These are phyloP conservation scores for Novymonas esmeraldas DNA, from an alignment of 208 protist species.

Conservation along the genomic window DNA sequence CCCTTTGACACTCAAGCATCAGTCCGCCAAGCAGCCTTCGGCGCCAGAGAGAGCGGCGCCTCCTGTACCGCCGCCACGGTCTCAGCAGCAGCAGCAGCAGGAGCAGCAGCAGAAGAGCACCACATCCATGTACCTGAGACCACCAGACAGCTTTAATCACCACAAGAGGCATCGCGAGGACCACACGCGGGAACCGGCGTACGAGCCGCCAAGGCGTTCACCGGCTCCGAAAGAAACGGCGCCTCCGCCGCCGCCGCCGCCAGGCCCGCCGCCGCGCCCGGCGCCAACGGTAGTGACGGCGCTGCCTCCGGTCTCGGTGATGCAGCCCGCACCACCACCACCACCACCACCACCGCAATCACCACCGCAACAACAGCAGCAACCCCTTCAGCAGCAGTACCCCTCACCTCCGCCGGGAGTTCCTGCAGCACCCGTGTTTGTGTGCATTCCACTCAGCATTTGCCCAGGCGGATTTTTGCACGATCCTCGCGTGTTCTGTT, in stretches of 20 bases:
- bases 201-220: too few relatives aligned
- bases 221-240: too few relatives aligned
- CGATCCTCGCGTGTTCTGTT: constrained; percentile 68
- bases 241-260: too few relatives aligned
- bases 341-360: neutral
- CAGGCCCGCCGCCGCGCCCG: too few relatives aligned
- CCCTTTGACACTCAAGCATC: constrained; percentile 2
- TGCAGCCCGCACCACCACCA: neutral
- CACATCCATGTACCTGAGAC: too few relatives aligned
- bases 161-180: too few relatives aligned
- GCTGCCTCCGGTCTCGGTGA: neutral
- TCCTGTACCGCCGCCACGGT: neutral
- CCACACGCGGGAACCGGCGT: too few relatives aligned
- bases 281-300: too few relatives aligned
- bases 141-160: too few relatives aligned
- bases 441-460: constrained; percentile 64
- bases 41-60: neutral
- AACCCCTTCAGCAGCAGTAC: neutral
- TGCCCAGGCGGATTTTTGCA: constrained; percentile 55
- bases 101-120: too few relatives aligned
- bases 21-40: neutral
- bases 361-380: neutral
- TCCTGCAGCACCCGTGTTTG: constrained; percentile 27
- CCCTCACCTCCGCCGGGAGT: neutral
- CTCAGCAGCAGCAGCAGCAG: too few relatives aligned